Conservation (phyloP, 73 alveolate genomes). For the Halteria grandinella region DNA sequence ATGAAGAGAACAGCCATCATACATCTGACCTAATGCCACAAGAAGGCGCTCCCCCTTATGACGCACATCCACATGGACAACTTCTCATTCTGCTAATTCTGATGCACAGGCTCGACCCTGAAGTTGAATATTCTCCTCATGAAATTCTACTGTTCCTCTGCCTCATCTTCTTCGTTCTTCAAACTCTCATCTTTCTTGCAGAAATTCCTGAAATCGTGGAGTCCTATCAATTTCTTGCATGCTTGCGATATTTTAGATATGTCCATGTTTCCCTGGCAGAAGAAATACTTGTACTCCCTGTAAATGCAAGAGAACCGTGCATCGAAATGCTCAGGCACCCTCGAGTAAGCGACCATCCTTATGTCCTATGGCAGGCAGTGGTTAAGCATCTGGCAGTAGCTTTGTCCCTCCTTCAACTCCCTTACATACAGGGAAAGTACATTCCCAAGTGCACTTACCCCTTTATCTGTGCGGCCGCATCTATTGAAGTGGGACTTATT, state of each 20-base stretch:
- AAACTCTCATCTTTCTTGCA: constrained; percentile 91
- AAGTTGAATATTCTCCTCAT: constrained; percentile 46
- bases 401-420: constrained; percentile 44
- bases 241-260: constrained; percentile 81
- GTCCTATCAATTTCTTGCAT: constrained; percentile 77
- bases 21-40: constrained; percentile 97
- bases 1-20: constrained; percentile 93
- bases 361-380: constrained; percentile 91
- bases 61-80: constrained; percentile 62
- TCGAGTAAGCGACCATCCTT: constrained; percentile 75
- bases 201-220: constrained; percentile 93
- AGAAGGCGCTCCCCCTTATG: constrained; percentile 93
- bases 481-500: constrained; percentile 71
- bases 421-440: constrained; percentile 82
- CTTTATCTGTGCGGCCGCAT: constrained; percentile 97
- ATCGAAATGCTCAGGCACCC: constrained; percentile 92
- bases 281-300: constrained; percentile 94
- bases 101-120: constrained; percentile 16
- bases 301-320: constrained; percentile 94
- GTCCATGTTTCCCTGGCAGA: constrained; percentile 80
- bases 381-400: constrained; percentile 70
- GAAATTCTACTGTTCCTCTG: constrained; percentile 68
- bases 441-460: constrained; percentile 96
- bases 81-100: constrained; percentile 14
- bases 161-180: constrained; percentile 74